phyloP scores from a whole-genome alignment of 2,329 filamentous ascomycete species.

The Neurospora sp. region DNA sequence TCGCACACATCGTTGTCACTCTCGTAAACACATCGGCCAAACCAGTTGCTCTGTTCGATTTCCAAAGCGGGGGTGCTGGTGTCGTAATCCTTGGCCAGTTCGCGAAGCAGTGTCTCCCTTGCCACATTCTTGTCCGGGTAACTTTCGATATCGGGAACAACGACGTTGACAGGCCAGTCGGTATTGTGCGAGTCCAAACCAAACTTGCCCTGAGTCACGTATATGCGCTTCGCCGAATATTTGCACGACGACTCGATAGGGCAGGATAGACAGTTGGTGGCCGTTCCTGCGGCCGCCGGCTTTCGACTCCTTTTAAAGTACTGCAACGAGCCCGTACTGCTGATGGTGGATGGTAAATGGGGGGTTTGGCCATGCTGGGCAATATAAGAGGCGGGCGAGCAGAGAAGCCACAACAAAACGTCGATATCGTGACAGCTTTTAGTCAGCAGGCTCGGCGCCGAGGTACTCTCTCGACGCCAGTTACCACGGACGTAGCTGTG shows the following conservation, averaged over 20 bases:
- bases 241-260: slow-evolving; percentile 65
- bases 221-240: slow-evolving; percentile 79
- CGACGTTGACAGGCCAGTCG: slow-evolving; percentile 77
- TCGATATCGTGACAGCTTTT: slow-evolving; percentile 98
- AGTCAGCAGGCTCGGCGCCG: slow-evolving; percentile 76
- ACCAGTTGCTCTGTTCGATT: slow-evolving; percentile 58
- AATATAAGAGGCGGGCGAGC: slow-evolving; percentile 49
- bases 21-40: slow-evolving; percentile 92
- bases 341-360: slow-evolving; percentile 68
- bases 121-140: slow-evolving; percentile 39
- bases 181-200: slow-evolving; percentile 56
- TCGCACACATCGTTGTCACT: slow-evolving; percentile 89
- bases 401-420: slow-evolving; percentile 82
- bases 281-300: slow-evolving; percentile 59
- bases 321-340: slow-evolving; percentile 66
- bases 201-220: slow-evolving; percentile 54
- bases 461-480: slow-evolving; percentile 68
- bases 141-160: slow-evolving; percentile 88
- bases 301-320: slow-evolving; percentile 72
- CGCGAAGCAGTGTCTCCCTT: slow-evolving; percentile 27
- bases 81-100: slow-evolving; percentile 43
- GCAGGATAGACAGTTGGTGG: slow-evolving; percentile 84
- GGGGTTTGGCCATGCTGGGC: slow-evolving; percentile 33
- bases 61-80: slow-evolving; percentile 35
- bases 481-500: slow-evolving; percentile 90